A percentile compares a stretch with the other conserved stretches of the same genome.
These are phyloP conservation scores for Diplodia corticola DNA, from an alignment of 2,329 filamentous ascomycete species.

Conservation along the genomic window DNA sequence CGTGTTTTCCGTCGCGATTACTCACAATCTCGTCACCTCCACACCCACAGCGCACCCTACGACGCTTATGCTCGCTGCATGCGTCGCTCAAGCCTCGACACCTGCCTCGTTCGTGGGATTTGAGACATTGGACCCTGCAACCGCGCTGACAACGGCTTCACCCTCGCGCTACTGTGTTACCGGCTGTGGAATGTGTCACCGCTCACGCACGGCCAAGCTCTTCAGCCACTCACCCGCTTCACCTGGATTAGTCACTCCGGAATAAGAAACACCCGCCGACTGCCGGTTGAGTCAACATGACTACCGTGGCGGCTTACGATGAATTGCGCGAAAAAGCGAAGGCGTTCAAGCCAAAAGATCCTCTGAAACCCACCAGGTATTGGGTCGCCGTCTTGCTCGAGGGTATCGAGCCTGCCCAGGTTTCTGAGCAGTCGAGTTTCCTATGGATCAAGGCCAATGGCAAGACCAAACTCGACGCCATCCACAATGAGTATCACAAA, in stretches of 20 bases:
- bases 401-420: conserved; percentile 25
- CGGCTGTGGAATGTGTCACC: not conserved
- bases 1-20: not conserved
- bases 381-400: conserved; percentile 39
- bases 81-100: not conserved
- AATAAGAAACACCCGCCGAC: no score
- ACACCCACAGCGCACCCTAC: not conserved
- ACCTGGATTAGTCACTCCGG: not conserved
- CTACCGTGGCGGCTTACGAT: not conserved
- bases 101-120: not conserved
- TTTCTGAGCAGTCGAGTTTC: conserved; percentile 32
- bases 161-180: not conserved
- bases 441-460: conserved; percentile 40
- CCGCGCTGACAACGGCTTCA: not conserved
- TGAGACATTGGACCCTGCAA: not conserved
- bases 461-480: conserved; percentile 25
- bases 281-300: not conserved
- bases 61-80: not conserved
- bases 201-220: not conserved
- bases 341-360: conserved; percentile 26
- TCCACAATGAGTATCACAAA: conserved; percentile 27
- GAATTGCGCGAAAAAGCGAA: conserved; percentile 21
- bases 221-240: not conserved
- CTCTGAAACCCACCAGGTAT: conserved; percentile 31
- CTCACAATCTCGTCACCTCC: not conserved